phyloP scores from a whole-genome alignment of 345 rosid species.

The Pseudoturritis turrita region DNA sequence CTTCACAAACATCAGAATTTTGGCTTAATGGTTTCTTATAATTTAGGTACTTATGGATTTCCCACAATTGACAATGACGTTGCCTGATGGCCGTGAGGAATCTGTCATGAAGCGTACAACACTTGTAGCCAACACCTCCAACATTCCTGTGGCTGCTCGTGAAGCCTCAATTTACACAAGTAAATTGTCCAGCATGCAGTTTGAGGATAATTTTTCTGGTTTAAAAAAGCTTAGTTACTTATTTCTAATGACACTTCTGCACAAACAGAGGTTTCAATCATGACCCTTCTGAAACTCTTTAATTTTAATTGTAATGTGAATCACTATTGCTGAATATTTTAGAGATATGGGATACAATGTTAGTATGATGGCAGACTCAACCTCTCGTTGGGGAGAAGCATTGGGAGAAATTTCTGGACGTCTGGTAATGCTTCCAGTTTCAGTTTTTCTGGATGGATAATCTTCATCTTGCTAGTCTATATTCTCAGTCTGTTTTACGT shows the following conservation, averaged over 20 bases:
- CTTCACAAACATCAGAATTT: background rate
- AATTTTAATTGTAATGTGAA: slow-evolving; percentile 32
- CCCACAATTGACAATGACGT: slow-evolving; percentile 98
- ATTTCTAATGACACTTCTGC: background rate
- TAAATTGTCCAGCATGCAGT: slow-evolving; percentile 21
- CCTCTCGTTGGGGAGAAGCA: slow-evolving; percentile 99
- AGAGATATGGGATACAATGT: slow-evolving; percentile 99
- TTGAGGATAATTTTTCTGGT: background rate
- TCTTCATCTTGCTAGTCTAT: background rate
- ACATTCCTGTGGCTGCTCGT: slow-evolving; percentile 99
- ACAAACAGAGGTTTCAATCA: background rate
- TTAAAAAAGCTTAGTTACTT: background rate
- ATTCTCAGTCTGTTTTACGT: background rate
- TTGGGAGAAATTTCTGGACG: slow-evolving; percentile 99
- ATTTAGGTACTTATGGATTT: slow-evolving; percentile 98
- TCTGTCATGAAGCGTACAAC: slow-evolving; percentile 99
- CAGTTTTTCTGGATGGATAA: background rate
- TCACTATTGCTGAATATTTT: slow-evolving; percentile 95
- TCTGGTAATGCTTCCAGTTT: slow-evolving; percentile 42
- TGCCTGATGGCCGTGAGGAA: slow-evolving; percentile 99
- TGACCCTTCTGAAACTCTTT: background rate
- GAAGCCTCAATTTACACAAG: slow-evolving; percentile 99
- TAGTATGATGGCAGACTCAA: slow-evolving; percentile 99
- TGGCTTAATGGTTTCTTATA: slow-evolving; percentile 8
- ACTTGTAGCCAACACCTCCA: slow-evolving; percentile 97